Evolutionary conservation across 306 rosid species (phyloP), one percentile per base, ranked within the genome.

Genomic region (Fragaria ananassa): DNA sequence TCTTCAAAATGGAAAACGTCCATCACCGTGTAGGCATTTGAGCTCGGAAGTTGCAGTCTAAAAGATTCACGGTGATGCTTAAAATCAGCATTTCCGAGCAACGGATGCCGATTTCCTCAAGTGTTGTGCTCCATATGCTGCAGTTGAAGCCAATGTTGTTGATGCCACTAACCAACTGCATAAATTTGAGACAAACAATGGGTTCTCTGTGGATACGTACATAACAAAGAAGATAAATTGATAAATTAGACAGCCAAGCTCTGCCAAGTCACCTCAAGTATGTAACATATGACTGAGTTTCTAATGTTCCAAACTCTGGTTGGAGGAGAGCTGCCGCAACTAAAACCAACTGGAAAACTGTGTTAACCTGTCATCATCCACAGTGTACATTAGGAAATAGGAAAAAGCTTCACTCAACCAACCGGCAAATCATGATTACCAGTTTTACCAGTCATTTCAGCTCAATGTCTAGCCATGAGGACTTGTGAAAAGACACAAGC

Each of bases 91-190:
- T 62, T 63, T 63, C 44, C 3, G 18, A 42, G 85, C 74, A 3
- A 56, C 34, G 72, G 81, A 18, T 25, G 84, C 75, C 53, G 76
- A 75, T 71, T 85, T 84, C 76, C 88, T 81, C 82, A 80, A 63
- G 80, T 86, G 85, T 69, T 86, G 81, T 49, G 82, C 85, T 79
- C 89, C 93, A 41, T 92, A 90, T 31, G 97, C 92, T 57, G 89
- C 91, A 0, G 92, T 86, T 15, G 90, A 86, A 45, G 81, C 78
- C 85, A 85, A 71, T 58, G 97, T 92, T 42, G 97, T 95, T 79
- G 95, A 88, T 34, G 93, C 98, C 74, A 95, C 98, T 83, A 95
- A 74, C 93, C 91, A 95, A 75, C 98, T 95, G 92, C 85, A 83
- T 51, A 77, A 79, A 69, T 72, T 71, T 37, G 29, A 29, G 18